Evolutionary conservation across 352 stramenopile genomes (phyloP).

Genomic region (Pelagophyceae sp.): DNA sequence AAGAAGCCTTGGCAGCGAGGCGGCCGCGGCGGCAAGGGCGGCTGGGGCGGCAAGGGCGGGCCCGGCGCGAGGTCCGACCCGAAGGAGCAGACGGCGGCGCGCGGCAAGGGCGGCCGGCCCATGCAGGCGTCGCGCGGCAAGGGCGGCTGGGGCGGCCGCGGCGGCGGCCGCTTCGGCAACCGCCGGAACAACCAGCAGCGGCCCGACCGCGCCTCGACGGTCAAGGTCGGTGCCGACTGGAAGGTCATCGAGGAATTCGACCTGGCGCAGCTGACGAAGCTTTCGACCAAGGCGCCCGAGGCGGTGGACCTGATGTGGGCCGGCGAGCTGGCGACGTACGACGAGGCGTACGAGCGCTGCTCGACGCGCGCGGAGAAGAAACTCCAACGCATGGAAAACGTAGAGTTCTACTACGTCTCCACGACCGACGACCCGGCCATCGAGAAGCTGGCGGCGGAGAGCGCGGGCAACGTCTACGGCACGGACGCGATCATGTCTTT

Average conservation of each 20-base stretch:
- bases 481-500: conserved; percentile 92
- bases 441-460: conserved; percentile 77
- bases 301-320: conserved; percentile 82
- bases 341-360: conserved; percentile 84
- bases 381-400: conserved; percentile 57
- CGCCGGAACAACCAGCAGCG: conserved; percentile 63
- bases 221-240: conserved; percentile 82
- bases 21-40: conserved; percentile 43
- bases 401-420: conserved; percentile 90
- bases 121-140: conserved; percentile 27
- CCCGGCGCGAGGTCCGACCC: conserved; percentile 41
- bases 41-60: conserved; percentile 35
- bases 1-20: conserved; percentile 70
- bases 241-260: conserved; percentile 89
- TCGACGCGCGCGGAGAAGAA: conserved; percentile 67
- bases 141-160: conserved; percentile 32
- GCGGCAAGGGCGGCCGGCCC: conserved; percentile 27
- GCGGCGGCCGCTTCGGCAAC: conserved; percentile 39
- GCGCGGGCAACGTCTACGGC: conserved; percentile 83
- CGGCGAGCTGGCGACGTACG: conserved; percentile 85
- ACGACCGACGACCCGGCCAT: conserved; percentile 92
- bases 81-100: neutral
- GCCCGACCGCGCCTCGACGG: conserved; percentile 63
- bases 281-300: conserved; percentile 38
- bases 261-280: conserved; percentile 83